phyloP scores from a whole-genome alignment of 257 asterid species.

The Petunia secreta region DNA sequence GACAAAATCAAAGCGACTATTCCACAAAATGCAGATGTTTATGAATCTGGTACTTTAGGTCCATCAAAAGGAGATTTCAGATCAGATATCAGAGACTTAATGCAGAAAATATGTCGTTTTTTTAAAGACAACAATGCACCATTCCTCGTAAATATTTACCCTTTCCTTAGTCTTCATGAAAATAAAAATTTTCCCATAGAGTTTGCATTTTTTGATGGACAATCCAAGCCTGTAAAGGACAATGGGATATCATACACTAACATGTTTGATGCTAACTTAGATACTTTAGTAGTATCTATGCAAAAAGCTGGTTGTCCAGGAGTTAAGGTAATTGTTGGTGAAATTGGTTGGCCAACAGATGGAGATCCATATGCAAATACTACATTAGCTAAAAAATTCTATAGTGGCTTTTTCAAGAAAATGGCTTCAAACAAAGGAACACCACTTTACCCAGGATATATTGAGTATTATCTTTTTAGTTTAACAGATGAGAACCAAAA shows the following conservation, averaged over 20 bases:
- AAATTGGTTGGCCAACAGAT: constrained; percentile 89
- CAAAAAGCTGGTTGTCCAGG: constrained; percentile 41
- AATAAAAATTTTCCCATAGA: constrained; percentile 49
- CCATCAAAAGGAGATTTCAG: constrained; percentile 72
- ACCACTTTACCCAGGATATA: constrained; percentile 49
- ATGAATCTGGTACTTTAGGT: constrained; percentile 48
- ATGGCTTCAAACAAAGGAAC: constrained; percentile 58
- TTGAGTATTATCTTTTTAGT: constrained; percentile 63
- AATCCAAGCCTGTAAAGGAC: constrained; percentile 49
- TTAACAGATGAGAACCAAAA: constrained; percentile 64
- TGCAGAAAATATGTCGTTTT: constrained; percentile 43
- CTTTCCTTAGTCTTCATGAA: constrained; percentile 55
- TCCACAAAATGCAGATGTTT: constrained; percentile 84
- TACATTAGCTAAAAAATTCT: constrained; percentile 50
- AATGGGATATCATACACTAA: constrained; percentile 46
- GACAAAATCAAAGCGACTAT: constrained; percentile 72
- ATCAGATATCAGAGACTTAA: constrained; percentile 44
- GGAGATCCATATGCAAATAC: constrained; percentile 46
- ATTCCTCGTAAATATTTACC: constrained; percentile 67
- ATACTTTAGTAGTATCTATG: constrained; percentile 53
- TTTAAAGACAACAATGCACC: constrained; percentile 56
- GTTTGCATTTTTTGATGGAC: constrained; percentile 70
- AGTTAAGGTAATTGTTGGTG: constrained; percentile 54
- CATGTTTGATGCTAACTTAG: constrained; percentile 68
- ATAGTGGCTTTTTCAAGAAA: constrained; percentile 57